Conservation (phyloP, 495 filamentous ascomycete genomes). For the Corynascus novoguineensis region DNA sequence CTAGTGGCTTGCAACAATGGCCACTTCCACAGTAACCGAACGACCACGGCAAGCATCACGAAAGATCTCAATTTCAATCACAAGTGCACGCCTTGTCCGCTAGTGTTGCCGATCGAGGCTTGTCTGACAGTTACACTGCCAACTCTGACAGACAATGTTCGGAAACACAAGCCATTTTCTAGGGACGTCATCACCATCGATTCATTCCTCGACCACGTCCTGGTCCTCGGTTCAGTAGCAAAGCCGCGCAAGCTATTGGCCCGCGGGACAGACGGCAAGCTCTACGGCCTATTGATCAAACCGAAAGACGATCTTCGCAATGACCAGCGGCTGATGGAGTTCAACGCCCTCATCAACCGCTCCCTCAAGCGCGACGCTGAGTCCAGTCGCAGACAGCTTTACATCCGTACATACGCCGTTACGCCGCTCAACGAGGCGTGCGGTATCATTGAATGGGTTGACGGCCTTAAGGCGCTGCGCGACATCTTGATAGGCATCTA, state of each 20-base stretch:
- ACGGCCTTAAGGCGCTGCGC: constrained; percentile 85
- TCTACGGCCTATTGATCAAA: constrained; percentile 89
- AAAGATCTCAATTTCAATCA: constrained; percentile 78
- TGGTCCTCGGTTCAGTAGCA: constrained; percentile 86
- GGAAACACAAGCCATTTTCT: constrained; percentile 79
- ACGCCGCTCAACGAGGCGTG: constrained; percentile 97
- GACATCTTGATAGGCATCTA: constrained; percentile 82
- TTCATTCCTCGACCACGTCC: constrained; percentile 74
- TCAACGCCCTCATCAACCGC: constrained; percentile 95
- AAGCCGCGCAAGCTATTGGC: constrained; percentile 87
- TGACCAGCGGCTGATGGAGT: constrained; percentile 97
- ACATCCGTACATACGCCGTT: constrained; percentile 95
- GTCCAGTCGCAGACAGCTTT: constrained; percentile 69
- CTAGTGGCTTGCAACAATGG: constrained; percentile 74
- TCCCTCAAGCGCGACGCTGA: constrained; percentile 86
- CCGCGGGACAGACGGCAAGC: constrained; percentile 77
- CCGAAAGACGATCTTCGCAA: constrained; percentile 97
- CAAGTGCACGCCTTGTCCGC: constrained; percentile 69
- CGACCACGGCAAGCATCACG: constrained; percentile 60
- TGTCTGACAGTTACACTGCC: constrained; percentile 80
- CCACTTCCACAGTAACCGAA: constrained; percentile 59
- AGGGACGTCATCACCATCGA: constrained; percentile 48
- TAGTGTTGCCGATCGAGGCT: constrained; percentile 83
- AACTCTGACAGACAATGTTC: constrained; percentile 60
- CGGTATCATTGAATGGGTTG: constrained; percentile 98